Conservation (phyloP, 345 rosid species). For the Populus davidiana region DNA sequence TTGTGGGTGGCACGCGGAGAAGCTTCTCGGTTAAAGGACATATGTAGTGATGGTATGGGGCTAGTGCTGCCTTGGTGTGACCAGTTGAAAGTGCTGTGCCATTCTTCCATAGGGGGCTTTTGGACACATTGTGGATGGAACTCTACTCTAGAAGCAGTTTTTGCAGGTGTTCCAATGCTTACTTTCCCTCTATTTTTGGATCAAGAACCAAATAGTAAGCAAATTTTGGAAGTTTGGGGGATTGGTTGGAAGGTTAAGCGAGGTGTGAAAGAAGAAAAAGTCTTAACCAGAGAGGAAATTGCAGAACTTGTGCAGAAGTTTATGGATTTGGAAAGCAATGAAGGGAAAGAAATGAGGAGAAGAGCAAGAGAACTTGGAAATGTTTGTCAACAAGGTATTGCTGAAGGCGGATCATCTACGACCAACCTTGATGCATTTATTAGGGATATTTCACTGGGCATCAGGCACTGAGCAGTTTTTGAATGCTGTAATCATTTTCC, state of each 20-base stretch:
- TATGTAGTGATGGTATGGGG: not conserved
- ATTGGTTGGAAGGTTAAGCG: conserved; percentile 41
- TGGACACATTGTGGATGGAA: conserved; percentile 72
- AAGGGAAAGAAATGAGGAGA: conserved; percentile 4
- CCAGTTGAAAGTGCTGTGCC: conserved; percentile 51
- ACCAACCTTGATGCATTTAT: conserved; percentile 11
- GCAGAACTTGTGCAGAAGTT: conserved; percentile 9
- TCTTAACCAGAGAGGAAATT: conserved; percentile 5
- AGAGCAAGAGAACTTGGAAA: not conserved
- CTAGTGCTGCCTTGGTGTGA: conserved; percentile 51
- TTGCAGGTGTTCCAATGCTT: conserved; percentile 46
- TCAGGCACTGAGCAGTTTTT: not conserved
- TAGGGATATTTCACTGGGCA: not conserved
- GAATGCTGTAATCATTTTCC: too few relatives aligned
- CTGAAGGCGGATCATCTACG: conserved; percentile 8
- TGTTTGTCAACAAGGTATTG: not conserved
- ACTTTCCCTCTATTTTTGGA: conserved; percentile 46
- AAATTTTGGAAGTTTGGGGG: conserved; percentile 56
- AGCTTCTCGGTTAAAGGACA: conserved; percentile 5
- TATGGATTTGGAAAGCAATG: conserved; percentile 5
- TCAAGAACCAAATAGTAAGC: conserved; percentile 44
- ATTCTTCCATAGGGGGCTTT: conserved; percentile 53
- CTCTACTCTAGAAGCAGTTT: conserved; percentile 52
- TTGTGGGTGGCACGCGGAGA: conserved; percentile 49
- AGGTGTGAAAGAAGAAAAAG: not conserved